Conservation (phyloP, 768 basidiomycete genomes). For the Chalciporus pseudorubinellus region DNA sequence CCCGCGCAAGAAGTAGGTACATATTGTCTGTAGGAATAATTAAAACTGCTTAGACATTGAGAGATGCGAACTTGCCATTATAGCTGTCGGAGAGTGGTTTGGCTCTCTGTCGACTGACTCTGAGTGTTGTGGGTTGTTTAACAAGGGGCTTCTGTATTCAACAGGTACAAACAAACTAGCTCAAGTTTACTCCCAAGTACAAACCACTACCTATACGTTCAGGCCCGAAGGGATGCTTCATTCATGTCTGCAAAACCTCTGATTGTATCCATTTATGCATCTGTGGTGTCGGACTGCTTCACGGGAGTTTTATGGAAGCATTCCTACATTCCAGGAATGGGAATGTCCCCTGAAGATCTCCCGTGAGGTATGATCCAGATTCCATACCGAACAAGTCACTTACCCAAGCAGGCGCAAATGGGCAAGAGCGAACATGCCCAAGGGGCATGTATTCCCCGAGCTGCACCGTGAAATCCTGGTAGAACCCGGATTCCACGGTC, state of each 20-base stretch:
- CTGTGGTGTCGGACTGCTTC: no score
- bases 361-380: constrained; percentile 2
- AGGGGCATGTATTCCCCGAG: background rate
- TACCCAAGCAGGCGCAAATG: constrained; percentile 32
- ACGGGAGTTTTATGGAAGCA: constrained; percentile 5
- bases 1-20: constrained; percentile 62
- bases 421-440: constrained; percentile 29
- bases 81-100: background rate
- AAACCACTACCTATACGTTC: no score
- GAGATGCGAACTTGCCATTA: constrained; percentile 14
- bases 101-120: background rate
- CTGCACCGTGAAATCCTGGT: constrained; percentile 30
- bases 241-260: no score
- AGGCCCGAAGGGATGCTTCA: no score
- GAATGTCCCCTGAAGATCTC: constrained; percentile 14
- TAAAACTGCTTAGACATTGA: background rate
- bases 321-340: constrained; percentile 32
- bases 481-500: constrained; percentile 29
- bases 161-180: constrained; percentile 14
- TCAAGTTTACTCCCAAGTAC: background rate
- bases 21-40: constrained; percentile 45
- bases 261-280: no score
- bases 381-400: constrained; percentile 4
- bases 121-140: constrained; percentile 11
- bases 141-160: constrained; percentile 12